Base-by-base conservation (phyloP, 495 filamentous ascomycete species). In the Achaetomiella virescens region DNA sequence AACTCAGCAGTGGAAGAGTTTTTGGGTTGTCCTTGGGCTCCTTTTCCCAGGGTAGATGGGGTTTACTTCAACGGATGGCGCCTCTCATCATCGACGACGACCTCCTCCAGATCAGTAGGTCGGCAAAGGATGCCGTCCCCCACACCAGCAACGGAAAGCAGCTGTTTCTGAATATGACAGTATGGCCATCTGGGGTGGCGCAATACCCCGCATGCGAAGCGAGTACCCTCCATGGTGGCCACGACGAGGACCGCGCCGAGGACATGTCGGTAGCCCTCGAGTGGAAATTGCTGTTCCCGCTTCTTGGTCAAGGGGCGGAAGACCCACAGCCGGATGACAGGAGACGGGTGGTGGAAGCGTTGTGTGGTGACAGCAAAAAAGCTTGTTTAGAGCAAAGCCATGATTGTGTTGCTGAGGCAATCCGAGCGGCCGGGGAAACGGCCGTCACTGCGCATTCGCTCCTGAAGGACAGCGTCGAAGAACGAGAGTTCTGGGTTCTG, bases 401-500 rank as follows among this genome's bases (percentile, higher is more conserved):
- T 24, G 54, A 52, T 2, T 35, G 22, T 11, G 40, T 69, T 5
- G 64, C 62, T 11, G 22, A 58, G 24, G 60, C 60, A 0, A 67
- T 69, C 55, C 42, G 54, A 27, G 40, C 53, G 10, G 40, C 45
- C 0, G 64, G 60, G 9, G 48, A 60, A 33, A 33, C 46, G 1
- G 65, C 66, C 10, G 58, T 57, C 6, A 65, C 60, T 12, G 48
- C 47, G 20, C 27, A 54, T 20, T 35, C 45, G 20, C 62, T 69
- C 42, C 20, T 42, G 5, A 21, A 37, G 2, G n/a, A 31, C 9
- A 49, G 48, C 0, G 25, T 29, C 21, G 31, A 61, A 8, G 66
- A 70, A 54, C 41, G 48, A 20, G 44, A 65, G 12, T 63, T 58
- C 25, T 70, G 67, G 67, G 42, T 18, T 60, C 66, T 15, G 40